Percentiles rank a stretch among this genome's conserved stretches.
Conservation (phyloP, 495 filamentous ascomycete genomes). For the Xylaria grammica region DNA sequence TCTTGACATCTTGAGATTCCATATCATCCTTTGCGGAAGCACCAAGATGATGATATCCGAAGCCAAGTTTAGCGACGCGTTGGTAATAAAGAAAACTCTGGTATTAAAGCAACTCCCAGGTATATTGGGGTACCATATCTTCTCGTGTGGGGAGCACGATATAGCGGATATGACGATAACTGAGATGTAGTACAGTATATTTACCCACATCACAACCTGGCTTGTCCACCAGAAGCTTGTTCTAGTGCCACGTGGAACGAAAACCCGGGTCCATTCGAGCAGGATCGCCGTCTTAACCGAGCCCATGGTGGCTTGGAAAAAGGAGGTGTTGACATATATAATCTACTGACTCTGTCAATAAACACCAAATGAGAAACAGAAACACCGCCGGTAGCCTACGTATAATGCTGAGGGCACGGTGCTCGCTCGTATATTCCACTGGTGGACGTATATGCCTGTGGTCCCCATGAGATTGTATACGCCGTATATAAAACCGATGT, state of each 20-base stretch:
- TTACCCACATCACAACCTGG: constrained; percentile 42
- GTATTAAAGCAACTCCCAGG: constrained; percentile 7
- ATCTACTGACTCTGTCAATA: constrained; percentile 11
- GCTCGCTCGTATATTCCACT: constrained; percentile 25
- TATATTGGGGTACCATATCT: constrained; percentile 11
- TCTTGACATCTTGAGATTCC: not conserved
- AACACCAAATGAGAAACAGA: not conserved
- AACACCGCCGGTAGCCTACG: constrained; percentile 7
- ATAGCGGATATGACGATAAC: not conserved
- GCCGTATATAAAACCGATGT: constrained; percentile 16
- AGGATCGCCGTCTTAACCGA: constrained; percentile 35
- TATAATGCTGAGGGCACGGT: not conserved
- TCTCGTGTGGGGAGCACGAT: constrained; percentile 28
- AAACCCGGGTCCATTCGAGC: constrained; percentile 32
- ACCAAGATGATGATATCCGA: constrained; percentile 14
- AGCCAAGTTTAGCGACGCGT: not conserved
- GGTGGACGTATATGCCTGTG: constrained; percentile 29
- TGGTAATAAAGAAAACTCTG: not conserved
- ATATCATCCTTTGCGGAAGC: constrained; percentile 10
- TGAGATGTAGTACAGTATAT: constrained; percentile 44
- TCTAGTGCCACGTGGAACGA: constrained; percentile 23
- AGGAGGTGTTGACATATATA: constrained; percentile 18
- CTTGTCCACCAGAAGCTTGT: constrained; percentile 27
- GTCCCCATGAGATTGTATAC: constrained; percentile 13
- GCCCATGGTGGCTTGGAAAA: constrained; percentile 27